Percentiles rank a stretch among this genome's conserved stretches.
These are phyloP conservation scores for Yamadazyma atlantica DNA, from an alignment of 1,139 yeast species.

Conservation along the genomic window DNA sequence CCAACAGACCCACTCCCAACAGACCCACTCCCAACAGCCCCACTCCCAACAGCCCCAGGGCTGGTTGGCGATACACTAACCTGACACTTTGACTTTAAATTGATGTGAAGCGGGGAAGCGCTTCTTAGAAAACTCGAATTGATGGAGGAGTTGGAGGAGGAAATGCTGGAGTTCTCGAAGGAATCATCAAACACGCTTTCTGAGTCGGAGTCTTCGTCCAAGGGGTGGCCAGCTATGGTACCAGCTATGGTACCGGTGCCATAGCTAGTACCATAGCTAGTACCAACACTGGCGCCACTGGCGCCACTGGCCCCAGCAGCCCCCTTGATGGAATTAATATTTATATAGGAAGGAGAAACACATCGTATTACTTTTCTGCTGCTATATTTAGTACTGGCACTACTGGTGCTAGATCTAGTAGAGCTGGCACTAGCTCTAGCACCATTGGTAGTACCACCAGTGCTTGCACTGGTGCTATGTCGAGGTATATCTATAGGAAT, in stretches of 20 bases:
- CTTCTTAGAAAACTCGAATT: constrained; percentile 1
- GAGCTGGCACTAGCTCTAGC: background rate
- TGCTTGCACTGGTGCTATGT: background rate
- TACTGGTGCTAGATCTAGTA: background rate
- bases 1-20: no score
- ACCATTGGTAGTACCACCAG: background rate
- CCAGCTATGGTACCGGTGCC: no score
- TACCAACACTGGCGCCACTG: no score
- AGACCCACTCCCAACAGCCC: no score
- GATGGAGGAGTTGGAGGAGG: background rate
- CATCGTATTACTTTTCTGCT: constrained; percentile 1
- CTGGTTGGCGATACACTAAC: background rate
- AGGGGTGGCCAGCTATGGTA: constrained; percentile 11
- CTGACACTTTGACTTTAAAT: constrained; percentile 2
- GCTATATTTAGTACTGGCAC: background rate
- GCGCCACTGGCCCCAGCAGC: no score
- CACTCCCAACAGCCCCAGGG: no score
- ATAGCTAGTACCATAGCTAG: no score
- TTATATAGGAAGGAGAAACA: constrained; percentile 3
- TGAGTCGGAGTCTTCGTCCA: constrained; percentile 10
- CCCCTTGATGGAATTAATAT: constrained; percentile 3
- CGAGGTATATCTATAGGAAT: constrained; percentile 1
- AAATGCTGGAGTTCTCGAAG: constrained; percentile 9
- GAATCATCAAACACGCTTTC: constrained; percentile 14
- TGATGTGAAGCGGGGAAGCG: constrained; percentile 3